Base-by-base conservation (phyloP, 2,329 filamentous ascomycete species). In the Penicillium sclerotiorum region DNA sequence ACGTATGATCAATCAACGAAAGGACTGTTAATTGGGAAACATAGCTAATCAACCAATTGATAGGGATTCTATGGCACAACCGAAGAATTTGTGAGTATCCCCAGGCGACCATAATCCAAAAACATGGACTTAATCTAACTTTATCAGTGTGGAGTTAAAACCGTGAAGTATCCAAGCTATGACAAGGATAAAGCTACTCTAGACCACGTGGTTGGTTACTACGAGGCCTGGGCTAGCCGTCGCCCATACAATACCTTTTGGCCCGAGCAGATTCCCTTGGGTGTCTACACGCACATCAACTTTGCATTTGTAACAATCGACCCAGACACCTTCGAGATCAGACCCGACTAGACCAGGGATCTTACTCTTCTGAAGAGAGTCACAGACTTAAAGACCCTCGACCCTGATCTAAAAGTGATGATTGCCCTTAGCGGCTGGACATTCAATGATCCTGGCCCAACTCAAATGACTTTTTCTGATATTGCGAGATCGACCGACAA, bases 301-400 rank as follows among this genome's bases (percentile, higher is more conserved):
- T 72, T 64, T 32, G 72, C 76, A 0, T 80, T 78, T 50, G 72
- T 69, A 2, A 67, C 66, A 12, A 71, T 80, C 40, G 65, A 78
- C 32, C 72, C 75, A 0, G 43, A 38, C 0, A 67, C 65, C 1
- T 76, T 61, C 39, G 47, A 54, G 0, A 49, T 65, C 2, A 45
- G 49, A 0, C 61, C 71, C 0, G 67, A 67, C 56, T 57, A 61
- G n/a, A 17, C 44, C 3, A 11, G 11, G 5, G 21, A 39, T n/a
- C 2, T 25, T 1, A 21, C 23, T n/a, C 21, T 39, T 13, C 7
- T 15, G 2, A 25, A 15, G 6, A 9, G 37, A 5, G 12, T 25
- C 2, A 25, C 21, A 2, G 8, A 4, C 5, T 12, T 39, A 21
- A 39, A 39, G 44, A 48, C 0, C 59, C 55, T 1, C 1, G 41